phyloP scores from a whole-genome alignment of 306 rosid species.

The Castanospermum australe region DNA sequence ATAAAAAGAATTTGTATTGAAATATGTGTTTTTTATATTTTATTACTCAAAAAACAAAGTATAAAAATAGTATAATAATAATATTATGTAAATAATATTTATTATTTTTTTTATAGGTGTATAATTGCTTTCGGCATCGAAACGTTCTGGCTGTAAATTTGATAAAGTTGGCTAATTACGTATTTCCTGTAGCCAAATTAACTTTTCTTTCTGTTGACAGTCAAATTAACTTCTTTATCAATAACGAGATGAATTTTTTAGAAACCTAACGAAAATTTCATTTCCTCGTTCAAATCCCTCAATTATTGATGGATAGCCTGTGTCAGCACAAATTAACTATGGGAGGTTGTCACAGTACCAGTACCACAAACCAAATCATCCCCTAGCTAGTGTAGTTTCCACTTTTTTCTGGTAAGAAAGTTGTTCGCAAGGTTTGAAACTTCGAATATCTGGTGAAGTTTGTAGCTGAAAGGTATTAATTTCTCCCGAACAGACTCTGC shows the following conservation, averaged over 20 bases:
- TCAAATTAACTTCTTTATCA: neutral
- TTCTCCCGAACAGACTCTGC: neutral
- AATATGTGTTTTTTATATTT: too few relatives aligned
- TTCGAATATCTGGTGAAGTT: neutral
- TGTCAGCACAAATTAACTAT: neutral
- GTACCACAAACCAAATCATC: neutral
- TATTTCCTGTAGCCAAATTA: neutral
- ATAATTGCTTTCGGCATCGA: neutral
- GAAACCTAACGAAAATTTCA: neutral
- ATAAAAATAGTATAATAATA: too few relatives aligned
- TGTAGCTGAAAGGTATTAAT: neutral
- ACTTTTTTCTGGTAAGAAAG: neutral
- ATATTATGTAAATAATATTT: too few relatives aligned
- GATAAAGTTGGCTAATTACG: neutral
- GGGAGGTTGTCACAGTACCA: neutral
- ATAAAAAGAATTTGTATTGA: too few relatives aligned
- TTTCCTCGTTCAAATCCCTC: neutral
- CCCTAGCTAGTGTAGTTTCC: too few relatives aligned
- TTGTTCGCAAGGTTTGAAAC: conserved; percentile 7
- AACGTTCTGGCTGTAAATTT: neutral
- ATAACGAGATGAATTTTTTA: neutral
- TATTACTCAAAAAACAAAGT: too few relatives aligned
- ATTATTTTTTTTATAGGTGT: too few relatives aligned
- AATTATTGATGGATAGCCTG: neutral
- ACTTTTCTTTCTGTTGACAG: neutral